Evolutionary conservation across 192 early-diverging fungal genomes (phyloP).

Genomic region (Coemansia guatemalensis): DNA sequence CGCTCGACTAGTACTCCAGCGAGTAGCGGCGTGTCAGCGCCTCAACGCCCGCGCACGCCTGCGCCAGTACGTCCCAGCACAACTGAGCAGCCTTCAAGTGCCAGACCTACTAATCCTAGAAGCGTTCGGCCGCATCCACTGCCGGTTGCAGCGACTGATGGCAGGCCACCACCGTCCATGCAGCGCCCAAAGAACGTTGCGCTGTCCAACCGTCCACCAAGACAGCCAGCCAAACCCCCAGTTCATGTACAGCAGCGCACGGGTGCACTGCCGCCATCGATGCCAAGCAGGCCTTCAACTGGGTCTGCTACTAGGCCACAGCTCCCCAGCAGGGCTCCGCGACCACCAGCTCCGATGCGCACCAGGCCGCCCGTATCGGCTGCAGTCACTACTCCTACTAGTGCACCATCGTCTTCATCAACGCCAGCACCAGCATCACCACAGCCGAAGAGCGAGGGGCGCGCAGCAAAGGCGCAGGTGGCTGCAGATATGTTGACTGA

Average conservation of each 20-base stretch:
- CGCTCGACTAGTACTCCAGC: neutral
- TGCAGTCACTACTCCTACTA: neutral
- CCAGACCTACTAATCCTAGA: neutral
- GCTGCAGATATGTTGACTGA: conserved; percentile 47
- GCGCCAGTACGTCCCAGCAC: neutral
- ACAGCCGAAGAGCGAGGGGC: neutral
- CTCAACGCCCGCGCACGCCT: neutral
- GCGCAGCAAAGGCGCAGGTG: conserved; percentile 47
- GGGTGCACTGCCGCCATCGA: neutral
- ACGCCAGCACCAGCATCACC: conserved; percentile 6
- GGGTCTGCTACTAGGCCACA: conserved; percentile 17
- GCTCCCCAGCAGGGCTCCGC: neutral
- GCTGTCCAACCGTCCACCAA: neutral
- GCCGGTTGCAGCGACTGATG: neutral
- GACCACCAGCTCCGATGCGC: conserved; percentile 11
- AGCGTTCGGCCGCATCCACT: neutral
- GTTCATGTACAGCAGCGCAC: neutral
- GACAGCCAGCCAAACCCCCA: neutral
- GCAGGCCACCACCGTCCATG: neutral
- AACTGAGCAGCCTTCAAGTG: neutral
- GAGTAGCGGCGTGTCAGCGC: neutral
- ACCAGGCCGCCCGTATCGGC: neutral
- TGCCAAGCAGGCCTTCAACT: neutral
- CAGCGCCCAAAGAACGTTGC: neutral
- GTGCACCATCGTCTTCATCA: neutral